Evolutionary conservation across 2,329 filamentous ascomycete genomes (phyloP).

Genomic region (Cercospora brassicicola): DNA sequence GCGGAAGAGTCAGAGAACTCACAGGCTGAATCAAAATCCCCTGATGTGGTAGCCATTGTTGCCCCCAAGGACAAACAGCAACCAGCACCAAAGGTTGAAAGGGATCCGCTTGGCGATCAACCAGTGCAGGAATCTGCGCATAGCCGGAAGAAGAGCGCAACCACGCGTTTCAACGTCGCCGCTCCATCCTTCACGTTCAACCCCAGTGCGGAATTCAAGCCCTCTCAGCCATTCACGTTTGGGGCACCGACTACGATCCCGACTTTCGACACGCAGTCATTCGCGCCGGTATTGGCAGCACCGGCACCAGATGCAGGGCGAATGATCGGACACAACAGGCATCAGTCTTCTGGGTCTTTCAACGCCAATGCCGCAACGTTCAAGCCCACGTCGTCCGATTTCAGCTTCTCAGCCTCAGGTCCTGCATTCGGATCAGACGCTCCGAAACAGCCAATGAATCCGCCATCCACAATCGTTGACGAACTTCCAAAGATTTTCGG

Average conservation of each 20-base stretch:
- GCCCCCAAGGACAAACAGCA: constrained; percentile 16
- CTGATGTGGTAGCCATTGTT: not conserved
- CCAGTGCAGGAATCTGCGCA: constrained; percentile 71
- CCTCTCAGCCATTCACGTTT: constrained; percentile 29
- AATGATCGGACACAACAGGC: constrained; percentile 27
- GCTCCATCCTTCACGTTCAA: constrained; percentile 87
- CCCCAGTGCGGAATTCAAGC: constrained; percentile 53
- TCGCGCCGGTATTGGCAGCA: not conserved
- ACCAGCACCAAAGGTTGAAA: constrained; percentile 21
- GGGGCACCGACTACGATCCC: constrained; percentile 18
- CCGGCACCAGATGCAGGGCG: not conserved
- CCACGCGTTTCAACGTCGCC: constrained; percentile 79
- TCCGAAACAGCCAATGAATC: not conserved
- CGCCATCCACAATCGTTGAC: constrained; percentile 40
- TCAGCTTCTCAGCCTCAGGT: constrained; percentile 39
- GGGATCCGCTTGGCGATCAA: constrained; percentile 27
- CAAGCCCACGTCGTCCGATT: constrained; percentile 40
- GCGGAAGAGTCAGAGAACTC: constrained; percentile 27
- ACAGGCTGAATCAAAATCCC: constrained; percentile 2
- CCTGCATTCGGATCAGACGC: constrained; percentile 35
- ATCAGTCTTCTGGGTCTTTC: constrained; percentile 49
- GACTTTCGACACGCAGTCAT: constrained; percentile 8
- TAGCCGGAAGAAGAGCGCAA: constrained; percentile 39
- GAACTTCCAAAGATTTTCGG: constrained; percentile 39
- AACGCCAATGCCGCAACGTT: constrained; percentile 57